These are phyloP conservation scores for Hyphopichia khmerensis DNA, from an alignment of 1,139 yeast genomes.

Conservation along the genomic window DNA sequence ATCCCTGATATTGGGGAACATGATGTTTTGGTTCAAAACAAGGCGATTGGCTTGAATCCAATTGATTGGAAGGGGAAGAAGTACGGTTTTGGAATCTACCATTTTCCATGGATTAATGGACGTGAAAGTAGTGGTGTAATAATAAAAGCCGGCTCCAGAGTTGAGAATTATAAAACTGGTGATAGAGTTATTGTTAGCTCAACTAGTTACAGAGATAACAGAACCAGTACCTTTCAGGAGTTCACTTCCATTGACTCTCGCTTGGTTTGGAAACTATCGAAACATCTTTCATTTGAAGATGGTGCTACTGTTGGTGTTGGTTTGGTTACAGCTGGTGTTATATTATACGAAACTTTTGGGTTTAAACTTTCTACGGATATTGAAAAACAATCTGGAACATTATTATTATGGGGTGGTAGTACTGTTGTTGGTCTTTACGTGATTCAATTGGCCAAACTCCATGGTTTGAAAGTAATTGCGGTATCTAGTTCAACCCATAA, in stretches of 20 bases:
- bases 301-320: conserved; percentile 51
- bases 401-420: conserved; percentile 50
- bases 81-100: conserved; percentile 46
- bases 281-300: conserved; percentile 26
- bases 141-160: conserved; percentile 27
- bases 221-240: conserved; percentile 49
- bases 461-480: conserved; percentile 39
- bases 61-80: conserved; percentile 54
- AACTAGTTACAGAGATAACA: conserved; percentile 45
- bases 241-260: conserved; percentile 44
- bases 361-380: conserved; percentile 11
- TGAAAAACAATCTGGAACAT: conserved; percentile 12
- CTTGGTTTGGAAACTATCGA: conserved; percentile 42
- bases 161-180: conserved; percentile 23
- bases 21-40: conserved; percentile 40
- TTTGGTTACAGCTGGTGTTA: conserved; percentile 42
- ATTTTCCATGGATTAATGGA: conserved; percentile 52
- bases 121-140: conserved; percentile 45
- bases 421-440: conserved; percentile 45
- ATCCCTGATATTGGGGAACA: conserved; percentile 19
- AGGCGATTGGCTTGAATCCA: conserved; percentile 45
- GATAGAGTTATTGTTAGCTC: conserved; percentile 41
- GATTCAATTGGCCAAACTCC: conserved; percentile 40
- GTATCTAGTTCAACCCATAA: conserved; percentile 35
- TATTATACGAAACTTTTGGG: conserved; percentile 32